Evolutionary conservation across 2,329 filamentous ascomycete genomes (phyloP).

Genomic region (Dendrostoma leiphaemia): DNA sequence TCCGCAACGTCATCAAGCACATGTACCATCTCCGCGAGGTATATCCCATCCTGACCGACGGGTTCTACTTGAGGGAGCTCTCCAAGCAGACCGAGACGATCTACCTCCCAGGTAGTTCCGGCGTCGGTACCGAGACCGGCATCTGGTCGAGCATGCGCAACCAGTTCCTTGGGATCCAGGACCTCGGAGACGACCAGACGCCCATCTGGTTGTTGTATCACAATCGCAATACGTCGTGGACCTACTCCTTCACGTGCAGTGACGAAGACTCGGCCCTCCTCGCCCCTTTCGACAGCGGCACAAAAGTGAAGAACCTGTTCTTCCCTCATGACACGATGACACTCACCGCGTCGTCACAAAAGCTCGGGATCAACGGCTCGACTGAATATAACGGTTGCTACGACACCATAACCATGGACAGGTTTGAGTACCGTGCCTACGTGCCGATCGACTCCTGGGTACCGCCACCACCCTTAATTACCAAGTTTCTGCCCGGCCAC

Average conservation of each 20-base stretch:
- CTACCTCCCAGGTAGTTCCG: conserved; percentile 50
- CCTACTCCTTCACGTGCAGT: conserved; percentile 47
- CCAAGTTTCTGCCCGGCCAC: conserved; percentile 58
- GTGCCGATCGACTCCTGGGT: conserved; percentile 52
- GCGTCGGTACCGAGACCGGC: conserved; percentile 51
- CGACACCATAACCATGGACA: conserved; percentile 44
- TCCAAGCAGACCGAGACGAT: conserved; percentile 55
- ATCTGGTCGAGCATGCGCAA: conserved; percentile 57
- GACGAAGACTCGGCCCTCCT: conserved; percentile 48
- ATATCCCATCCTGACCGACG: conserved; percentile 59
- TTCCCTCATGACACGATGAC: conserved; percentile 57
- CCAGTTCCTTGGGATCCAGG: conserved; percentile 44
- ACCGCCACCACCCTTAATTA: conserved; percentile 54
- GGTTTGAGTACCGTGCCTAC: conserved; percentile 58
- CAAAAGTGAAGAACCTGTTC: conserved; percentile 62
- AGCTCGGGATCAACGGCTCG: conserved; percentile 45
- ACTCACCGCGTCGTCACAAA: conserved; percentile 41
- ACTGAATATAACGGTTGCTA: conserved; percentile 52
- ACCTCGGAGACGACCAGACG: conserved; percentile 38
- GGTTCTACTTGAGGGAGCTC: conserved; percentile 52
- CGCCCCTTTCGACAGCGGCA: conserved; percentile 51
- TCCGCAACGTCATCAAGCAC: conserved; percentile 59
- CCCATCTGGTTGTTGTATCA: conserved; percentile 50
- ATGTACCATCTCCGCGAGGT: conserved; percentile 59
- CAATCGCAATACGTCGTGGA: conserved; percentile 48